Percentiles rank a stretch among this genome's conserved stretches.
These are phyloP conservation scores for Pseudogymnoascus sp. DNA, from an alignment of 2,329 filamentous ascomycete species.

Conservation along the genomic window DNA sequence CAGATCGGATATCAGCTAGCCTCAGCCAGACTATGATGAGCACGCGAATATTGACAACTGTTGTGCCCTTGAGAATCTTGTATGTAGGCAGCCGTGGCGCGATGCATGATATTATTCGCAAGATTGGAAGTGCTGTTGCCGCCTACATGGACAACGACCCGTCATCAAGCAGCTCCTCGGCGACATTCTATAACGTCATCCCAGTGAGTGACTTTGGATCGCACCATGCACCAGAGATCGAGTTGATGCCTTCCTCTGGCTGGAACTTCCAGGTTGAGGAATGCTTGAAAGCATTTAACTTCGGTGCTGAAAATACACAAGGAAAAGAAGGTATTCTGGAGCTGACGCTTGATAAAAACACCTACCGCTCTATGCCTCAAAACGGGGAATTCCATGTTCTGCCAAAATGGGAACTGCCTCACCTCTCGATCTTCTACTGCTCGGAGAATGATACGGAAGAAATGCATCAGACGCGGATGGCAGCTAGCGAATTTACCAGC, in stretches of 20 bases:
- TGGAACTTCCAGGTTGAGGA: conserved; percentile 46
- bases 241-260: conserved; percentile 44
- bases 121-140: conserved; percentile 43
- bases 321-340: conserved; percentile 36
- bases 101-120: conserved; percentile 37
- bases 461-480: conserved; percentile 33
- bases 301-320: conserved; percentile 26
- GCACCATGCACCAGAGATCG: conserved; percentile 39
- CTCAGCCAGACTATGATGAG: conserved; percentile 43
- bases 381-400: conserved; percentile 32
- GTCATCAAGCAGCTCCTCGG: conserved; percentile 17
- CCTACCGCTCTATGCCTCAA: conserved; percentile 32
- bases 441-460: conserved; percentile 36
- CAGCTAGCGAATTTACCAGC: conserved; percentile 41
- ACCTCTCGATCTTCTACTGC: conserved; percentile 44
- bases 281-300: conserved; percentile 36
- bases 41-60: conserved; percentile 36
- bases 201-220: conserved; percentile 44
- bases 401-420: conserved; percentile 41
- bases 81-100: conserved; percentile 40
- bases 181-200: conserved; percentile 45
- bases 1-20: conserved; percentile 34
- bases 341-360: conserved; percentile 30
- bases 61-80: conserved; percentile 42
- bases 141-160: conserved; percentile 31